Evolutionary conservation across 1,139 yeast species (phyloP).

Genomic region (Nadsonia starkeyi-henricii): DNA sequence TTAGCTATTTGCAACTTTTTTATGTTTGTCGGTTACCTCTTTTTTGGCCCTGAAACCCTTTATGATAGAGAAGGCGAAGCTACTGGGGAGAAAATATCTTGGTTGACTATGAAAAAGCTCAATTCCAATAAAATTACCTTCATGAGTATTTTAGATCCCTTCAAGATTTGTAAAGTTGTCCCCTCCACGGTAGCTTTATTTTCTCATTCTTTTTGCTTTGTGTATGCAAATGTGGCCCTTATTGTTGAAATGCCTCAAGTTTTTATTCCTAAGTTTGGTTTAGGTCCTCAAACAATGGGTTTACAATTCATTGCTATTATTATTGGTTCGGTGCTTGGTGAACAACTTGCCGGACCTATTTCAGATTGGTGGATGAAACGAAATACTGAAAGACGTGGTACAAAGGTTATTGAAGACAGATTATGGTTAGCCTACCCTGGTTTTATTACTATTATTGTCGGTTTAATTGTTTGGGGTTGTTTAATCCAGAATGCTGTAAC

Average conservation of each 20-base stretch:
- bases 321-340: slow-evolving; percentile 21
- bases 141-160: slow-evolving; percentile 5
- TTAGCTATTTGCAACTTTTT: slow-evolving; percentile 10
- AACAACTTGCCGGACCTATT: slow-evolving; percentile 18
- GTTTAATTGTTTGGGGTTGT: slow-evolving; percentile 20
- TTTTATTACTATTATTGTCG: slow-evolving; percentile 16
- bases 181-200: slow-evolving; percentile 13
- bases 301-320: slow-evolving; percentile 19
- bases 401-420: slow-evolving; percentile 16
- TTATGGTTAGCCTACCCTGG: slow-evolving; percentile 19
- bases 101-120: neutral
- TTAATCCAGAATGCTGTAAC: slow-evolving; percentile 15
- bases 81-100: slow-evolving; percentile 1
- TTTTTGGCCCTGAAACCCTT: slow-evolving; percentile 11
- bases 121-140: slow-evolving; percentile 1
- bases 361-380: slow-evolving; percentile 22
- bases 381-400: slow-evolving; percentile 11
- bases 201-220: slow-evolving; percentile 17
- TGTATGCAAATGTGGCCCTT: slow-evolving; percentile 19
- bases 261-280: slow-evolving; percentile 16
- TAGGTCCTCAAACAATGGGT: slow-evolving; percentile 18
- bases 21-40: slow-evolving; percentile 3
- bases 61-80: slow-evolving; percentile 7
- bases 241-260: slow-evolving; percentile 21
- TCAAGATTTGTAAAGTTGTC: slow-evolving; percentile 6